Conservation (phyloP, 75 land plant genomes). For the Sequoiadendron giganteum region DNA sequence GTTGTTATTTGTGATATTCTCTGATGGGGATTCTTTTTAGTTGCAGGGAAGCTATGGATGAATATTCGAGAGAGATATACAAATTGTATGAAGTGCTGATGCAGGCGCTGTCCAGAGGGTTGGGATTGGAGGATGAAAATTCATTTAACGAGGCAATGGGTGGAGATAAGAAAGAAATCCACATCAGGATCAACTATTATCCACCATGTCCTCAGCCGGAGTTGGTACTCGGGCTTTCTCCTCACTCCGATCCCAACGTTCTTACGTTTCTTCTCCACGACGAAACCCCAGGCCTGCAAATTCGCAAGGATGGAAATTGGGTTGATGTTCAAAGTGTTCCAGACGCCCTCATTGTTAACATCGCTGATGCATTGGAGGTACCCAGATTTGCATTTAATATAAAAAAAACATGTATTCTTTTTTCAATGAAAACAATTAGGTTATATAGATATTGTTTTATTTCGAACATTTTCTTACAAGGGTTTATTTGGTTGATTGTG, state of each 20-base stretch:
- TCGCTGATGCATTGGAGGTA: conserved; percentile 28
- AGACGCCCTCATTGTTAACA: conserved; percentile 25
- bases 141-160: conserved; percentile 23
- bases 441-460: no score
- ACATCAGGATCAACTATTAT: not conserved
- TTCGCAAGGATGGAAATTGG: conserved; percentile 20
- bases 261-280: conserved; percentile 21
- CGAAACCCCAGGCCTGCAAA: conserved; percentile 16
- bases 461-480: no score
- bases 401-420: not conserved
- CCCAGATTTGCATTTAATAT: not conserved
- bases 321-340: conserved; percentile 14
- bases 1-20: no score
- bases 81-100: not conserved
- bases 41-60: conserved; percentile 7
- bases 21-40: not conserved
- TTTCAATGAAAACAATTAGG: not conserved
- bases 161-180: conserved; percentile 5
- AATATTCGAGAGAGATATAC: not conserved
- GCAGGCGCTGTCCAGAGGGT: conserved; percentile 21
- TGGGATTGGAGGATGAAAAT: conserved; percentile 18
- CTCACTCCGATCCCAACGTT: conserved; percentile 10
- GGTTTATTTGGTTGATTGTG: not conserved
- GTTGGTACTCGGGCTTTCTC: not conserved
- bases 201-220: not conserved